A percentile compares a stretch with the other conserved stretches of the same genome.
phyloP scores from a whole-genome alignment of 2,329 filamentous ascomycete species.

The Teratosphaeria epicoccoides region DNA sequence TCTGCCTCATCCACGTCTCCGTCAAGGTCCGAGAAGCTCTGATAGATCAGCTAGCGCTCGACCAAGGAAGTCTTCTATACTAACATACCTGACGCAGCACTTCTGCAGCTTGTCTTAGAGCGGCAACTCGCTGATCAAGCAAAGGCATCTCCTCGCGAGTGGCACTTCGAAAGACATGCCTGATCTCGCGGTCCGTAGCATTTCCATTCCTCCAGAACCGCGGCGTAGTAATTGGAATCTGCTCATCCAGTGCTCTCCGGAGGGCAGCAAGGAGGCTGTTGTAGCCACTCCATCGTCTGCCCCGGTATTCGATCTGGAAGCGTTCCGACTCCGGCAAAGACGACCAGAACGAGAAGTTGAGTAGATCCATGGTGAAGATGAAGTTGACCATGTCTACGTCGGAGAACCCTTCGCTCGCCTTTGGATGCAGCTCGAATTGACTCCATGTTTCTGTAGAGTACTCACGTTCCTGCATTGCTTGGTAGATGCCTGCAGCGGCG shows the following conservation, averaged over 20 bases:
- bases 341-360: slow-evolving; percentile 97
- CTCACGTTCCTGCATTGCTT: slow-evolving; percentile 68
- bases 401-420: slow-evolving; percentile 30
- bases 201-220: slow-evolving; percentile 57
- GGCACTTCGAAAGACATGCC: slow-evolving; percentile 72
- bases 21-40: slow-evolving; percentile 8
- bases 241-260: slow-evolving; percentile 80
- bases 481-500: slow-evolving; percentile 69
- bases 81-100: slow-evolving; percentile 44
- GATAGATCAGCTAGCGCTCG: slow-evolving; percentile 6
- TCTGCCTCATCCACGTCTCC: neutral
- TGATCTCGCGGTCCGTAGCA: slow-evolving; percentile 63
- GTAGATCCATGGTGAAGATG: slow-evolving; percentile 91
- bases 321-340: slow-evolving; percentile 57
- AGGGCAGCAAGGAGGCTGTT: slow-evolving; percentile 85
- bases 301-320: slow-evolving; percentile 74
- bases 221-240: slow-evolving; percentile 79
- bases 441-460: slow-evolving; percentile 85
- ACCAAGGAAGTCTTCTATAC: neutral
- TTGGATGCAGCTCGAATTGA: slow-evolving; percentile 80
- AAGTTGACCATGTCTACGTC: slow-evolving; percentile 54
- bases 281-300: slow-evolving; percentile 81
- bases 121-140: slow-evolving; percentile 63
- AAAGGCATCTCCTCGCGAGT: slow-evolving; percentile 83
- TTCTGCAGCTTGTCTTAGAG: slow-evolving; percentile 70